phyloP scores from a whole-genome alignment of 2,329 filamentous ascomycete genomes.

The Rhexocercosporidium sp. region DNA sequence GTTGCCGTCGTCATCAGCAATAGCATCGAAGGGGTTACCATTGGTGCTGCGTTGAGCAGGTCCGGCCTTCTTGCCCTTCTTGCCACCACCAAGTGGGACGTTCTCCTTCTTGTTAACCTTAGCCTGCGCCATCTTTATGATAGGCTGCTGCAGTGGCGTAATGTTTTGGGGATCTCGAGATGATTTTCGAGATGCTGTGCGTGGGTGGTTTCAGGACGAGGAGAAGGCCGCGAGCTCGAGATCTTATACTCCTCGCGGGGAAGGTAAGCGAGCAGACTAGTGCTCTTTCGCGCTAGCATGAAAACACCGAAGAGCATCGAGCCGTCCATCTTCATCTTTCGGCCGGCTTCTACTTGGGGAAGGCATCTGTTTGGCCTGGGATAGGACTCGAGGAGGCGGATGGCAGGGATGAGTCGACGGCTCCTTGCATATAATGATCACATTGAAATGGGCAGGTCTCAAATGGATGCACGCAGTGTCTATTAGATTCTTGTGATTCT shows the following conservation, averaged over 20 bases:
- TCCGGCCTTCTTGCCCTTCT: not conserved
- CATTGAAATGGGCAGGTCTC: too few relatives aligned
- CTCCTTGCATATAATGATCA: not conserved
- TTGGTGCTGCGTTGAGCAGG: not conserved
- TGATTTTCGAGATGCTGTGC: not conserved
- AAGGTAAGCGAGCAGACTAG: not conserved
- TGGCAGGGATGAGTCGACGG: not conserved
- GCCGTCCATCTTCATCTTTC: not conserved
- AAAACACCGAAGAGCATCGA: not conserved
- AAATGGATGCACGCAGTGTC: too few relatives aligned
- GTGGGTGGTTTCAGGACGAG: not conserved
- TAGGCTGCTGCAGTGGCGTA: not conserved
- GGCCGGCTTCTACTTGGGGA: not conserved
- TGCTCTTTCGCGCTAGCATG: not conserved
- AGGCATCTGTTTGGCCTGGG: not conserved
- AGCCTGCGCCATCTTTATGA: not conserved
- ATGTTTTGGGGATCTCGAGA: not conserved
- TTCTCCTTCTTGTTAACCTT: not conserved
- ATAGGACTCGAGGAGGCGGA: not conserved
- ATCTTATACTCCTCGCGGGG: not conserved
- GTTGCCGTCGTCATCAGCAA: constrained; percentile 14
- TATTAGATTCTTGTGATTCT: too few relatives aligned
- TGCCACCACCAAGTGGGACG: not conserved
- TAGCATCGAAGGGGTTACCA: not conserved
- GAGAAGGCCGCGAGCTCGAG: not conserved